Conservation (phyloP, 1,139 yeast genomes). For the Blastobotrys malaysiensis region DNA sequence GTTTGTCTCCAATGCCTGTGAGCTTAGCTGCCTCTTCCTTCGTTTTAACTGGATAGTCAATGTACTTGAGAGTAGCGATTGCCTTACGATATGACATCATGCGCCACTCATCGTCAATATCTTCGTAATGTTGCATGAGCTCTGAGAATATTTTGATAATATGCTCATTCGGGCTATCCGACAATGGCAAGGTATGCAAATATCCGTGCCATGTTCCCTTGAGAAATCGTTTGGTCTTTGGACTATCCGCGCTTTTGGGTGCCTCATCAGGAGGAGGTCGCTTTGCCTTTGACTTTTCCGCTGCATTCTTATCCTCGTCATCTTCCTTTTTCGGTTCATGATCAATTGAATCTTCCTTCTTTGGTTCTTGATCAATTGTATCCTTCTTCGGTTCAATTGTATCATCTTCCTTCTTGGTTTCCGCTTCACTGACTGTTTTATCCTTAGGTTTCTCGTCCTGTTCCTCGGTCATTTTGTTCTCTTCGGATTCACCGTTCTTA, state of each 20-base stretch:
- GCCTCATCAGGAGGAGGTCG: not conserved
- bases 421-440: not conserved
- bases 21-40: slow-evolving; percentile 39
- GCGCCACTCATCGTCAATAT: slow-evolving; percentile 40
- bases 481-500: too few species aligned
- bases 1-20: slow-evolving; percentile 41
- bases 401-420: not conserved
- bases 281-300: not conserved
- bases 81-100: slow-evolving; percentile 45
- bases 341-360: not conserved
- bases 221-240: not conserved
- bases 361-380: not conserved
- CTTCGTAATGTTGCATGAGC: slow-evolving; percentile 37
- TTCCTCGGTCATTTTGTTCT: not conserved
- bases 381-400: not conserved
- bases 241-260: not conserved
- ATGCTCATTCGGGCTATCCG: slow-evolving; percentile 31
- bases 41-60: slow-evolving; percentile 32
- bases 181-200: not conserved
- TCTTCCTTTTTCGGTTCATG: not conserved
- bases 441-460: not conserved
- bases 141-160: slow-evolving; percentile 36
- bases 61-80: slow-evolving; percentile 33
- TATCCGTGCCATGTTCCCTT: slow-evolving; percentile 10
- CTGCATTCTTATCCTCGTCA: not conserved